Evolutionary conservation across 257 asterid species (phyloP).

Genomic region (Nyctanthes arbortristis): DNA sequence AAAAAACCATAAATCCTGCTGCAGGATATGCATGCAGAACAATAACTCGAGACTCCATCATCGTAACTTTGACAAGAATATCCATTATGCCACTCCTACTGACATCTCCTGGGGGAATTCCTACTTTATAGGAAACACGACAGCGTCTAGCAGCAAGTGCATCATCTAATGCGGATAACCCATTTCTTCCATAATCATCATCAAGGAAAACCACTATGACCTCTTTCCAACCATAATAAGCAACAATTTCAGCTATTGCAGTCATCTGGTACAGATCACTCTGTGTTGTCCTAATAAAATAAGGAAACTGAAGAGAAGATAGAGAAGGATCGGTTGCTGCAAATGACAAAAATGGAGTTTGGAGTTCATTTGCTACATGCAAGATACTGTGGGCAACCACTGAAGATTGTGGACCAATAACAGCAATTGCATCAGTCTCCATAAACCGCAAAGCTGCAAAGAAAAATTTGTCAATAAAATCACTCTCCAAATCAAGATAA

Average conservation of each 20-base stretch:
- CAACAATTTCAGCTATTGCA: constrained; percentile 65
- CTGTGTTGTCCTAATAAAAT: constrained; percentile 71
- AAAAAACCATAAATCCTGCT: constrained; percentile 44
- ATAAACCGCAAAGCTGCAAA: constrained; percentile 51
- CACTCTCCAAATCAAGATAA: neutral
- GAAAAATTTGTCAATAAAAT: constrained; percentile 11
- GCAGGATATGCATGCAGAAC: constrained; percentile 65
- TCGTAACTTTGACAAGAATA: constrained; percentile 57
- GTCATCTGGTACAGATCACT: constrained; percentile 79
- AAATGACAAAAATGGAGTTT: constrained; percentile 72
- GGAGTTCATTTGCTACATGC: constrained; percentile 68
- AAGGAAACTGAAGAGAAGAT: constrained; percentile 73
- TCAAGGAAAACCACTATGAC: constrained; percentile 64
- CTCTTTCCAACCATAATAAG: constrained; percentile 75
- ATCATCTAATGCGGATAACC: constrained; percentile 62
- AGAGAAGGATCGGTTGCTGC: constrained; percentile 94
- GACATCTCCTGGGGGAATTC: constrained; percentile 43
- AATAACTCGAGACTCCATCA: constrained; percentile 64
- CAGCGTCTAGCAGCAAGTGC: constrained; percentile 58
- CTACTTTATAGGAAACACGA: constrained; percentile 58
- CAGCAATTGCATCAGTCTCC: constrained; percentile 70
- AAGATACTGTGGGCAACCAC: constrained; percentile 72
- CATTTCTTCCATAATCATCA: constrained; percentile 85
- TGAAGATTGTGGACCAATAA: constrained; percentile 88
- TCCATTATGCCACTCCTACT: constrained; percentile 47